Evolutionary conservation across 2,329 filamentous ascomycete genomes (phyloP).

Genomic region (Ceratocystis ficicola): DNA sequence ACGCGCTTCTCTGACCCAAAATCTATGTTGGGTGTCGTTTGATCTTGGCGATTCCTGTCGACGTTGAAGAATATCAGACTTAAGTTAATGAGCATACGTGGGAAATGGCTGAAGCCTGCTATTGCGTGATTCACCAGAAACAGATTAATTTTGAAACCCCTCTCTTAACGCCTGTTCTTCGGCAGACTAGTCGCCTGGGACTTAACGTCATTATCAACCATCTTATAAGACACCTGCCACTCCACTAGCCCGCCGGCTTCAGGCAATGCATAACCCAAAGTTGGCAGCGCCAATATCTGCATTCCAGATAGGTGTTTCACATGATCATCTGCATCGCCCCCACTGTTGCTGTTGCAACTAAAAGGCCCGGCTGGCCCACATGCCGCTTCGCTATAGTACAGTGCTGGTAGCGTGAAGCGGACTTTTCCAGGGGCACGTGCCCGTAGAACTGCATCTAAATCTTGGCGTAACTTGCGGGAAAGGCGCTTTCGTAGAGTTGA

Average conservation of each 20-base stretch:
- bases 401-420: slow-evolving; percentile 43
- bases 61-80: too few species aligned
- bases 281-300: slow-evolving; percentile 42
- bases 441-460: slow-evolving; percentile 36
- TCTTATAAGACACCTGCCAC: slow-evolving; percentile 41
- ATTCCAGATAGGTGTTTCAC: slow-evolving; percentile 24
- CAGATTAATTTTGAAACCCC: neutral
- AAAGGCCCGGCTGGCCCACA: slow-evolving; percentile 6
- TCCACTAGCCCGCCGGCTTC: slow-evolving; percentile 38
- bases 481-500: slow-evolving; percentile 40
- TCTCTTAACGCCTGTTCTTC: neutral
- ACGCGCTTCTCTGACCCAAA: too few species aligned
- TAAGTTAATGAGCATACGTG: too few species aligned
- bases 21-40: too few species aligned
- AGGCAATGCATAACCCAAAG: slow-evolving; percentile 38
- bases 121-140: neutral
- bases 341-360: neutral
- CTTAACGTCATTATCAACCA: slow-evolving; percentile 35
- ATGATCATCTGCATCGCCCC: neutral
- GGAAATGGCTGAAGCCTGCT: neutral
- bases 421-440: slow-evolving; percentile 43
- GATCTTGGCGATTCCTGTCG: too few species aligned
- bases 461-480: slow-evolving; percentile 25
- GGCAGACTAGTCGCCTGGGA: slow-evolving; percentile 7
- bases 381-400: slow-evolving; percentile 33